Evolutionary conservation across 352 stramenopile genomes (phyloP).

Genomic region (Phytopythium montanum): DNA sequence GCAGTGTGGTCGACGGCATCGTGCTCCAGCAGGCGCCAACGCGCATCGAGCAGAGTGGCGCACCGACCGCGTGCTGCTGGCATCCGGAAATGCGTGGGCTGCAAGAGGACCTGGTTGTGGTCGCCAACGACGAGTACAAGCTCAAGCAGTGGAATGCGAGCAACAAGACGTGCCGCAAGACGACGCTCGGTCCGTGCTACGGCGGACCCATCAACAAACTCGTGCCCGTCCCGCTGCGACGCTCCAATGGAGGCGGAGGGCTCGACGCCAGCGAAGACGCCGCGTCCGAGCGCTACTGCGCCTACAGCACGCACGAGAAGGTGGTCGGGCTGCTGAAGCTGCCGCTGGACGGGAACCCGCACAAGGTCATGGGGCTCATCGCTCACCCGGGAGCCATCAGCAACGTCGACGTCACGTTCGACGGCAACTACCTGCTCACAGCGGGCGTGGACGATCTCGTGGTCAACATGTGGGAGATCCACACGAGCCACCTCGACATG

Average conservation of each 20-base stretch:
- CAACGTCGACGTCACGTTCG: conserved; percentile 76
- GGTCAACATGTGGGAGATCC: conserved; percentile 91
- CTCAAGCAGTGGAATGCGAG: conserved; percentile 91
- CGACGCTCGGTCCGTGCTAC: conserved; percentile 87
- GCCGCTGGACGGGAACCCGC: conserved; percentile 90
- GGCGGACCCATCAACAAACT: conserved; percentile 86
- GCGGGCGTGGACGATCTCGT: conserved; percentile 87
- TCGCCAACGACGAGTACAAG: conserved; percentile 93
- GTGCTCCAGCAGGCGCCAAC: conserved; percentile 66
- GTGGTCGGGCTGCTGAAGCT: conserved; percentile 85
- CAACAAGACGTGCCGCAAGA: conserved; percentile 90
- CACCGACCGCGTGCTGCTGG: conserved; percentile 89
- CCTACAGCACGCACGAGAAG: conserved; percentile 81
- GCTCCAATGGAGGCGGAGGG: background rate
- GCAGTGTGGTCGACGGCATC: conserved; percentile 85
- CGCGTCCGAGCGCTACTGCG: conserved; percentile 62
- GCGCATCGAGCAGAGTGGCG: conserved; percentile 80
- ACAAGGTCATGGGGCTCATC: conserved; percentile 92
- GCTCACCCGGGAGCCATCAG: conserved; percentile 89
- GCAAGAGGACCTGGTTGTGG: conserved; percentile 88
- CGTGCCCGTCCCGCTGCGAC: conserved; percentile 49
- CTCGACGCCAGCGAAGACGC: conserved; percentile 3
- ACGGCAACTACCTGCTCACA: conserved; percentile 87
- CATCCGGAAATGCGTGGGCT: conserved; percentile 73
- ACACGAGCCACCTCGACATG: conserved; percentile 69